Base-by-base conservation (phyloP, 495 filamentous ascomycete species). In the Hypoxylon perforatum region DNA sequence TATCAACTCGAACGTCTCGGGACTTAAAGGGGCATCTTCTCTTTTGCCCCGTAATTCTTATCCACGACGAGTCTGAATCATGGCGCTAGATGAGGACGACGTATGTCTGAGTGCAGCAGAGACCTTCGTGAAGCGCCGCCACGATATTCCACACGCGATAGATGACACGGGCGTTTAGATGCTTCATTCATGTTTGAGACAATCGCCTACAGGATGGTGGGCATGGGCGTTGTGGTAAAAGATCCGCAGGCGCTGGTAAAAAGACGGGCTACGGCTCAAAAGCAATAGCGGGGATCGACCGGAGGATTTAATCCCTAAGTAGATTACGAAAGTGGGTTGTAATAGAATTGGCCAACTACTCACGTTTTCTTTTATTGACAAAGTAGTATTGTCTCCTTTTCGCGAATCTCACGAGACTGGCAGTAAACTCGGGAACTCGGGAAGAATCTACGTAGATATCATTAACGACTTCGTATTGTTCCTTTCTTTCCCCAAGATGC, bases 121-220 rank as follows among this genome's bases (percentile, higher is more conserved):
- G 8, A 28, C 45, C 48, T 61, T 57, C 39, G 48, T 30, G 61
- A 61, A 69, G 61, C 66, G 66, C 66, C 66, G 66, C 66, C 58
- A 46, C 65, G 54, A 53, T 47, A 56, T 61, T 46, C 61, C 42
- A 33, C 41, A 49, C 14, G 39, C 19, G 46, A 41, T 46, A 46
- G 39, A 44, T 33, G 25, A 56, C 57, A 22, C 57, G 44, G n/a
- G 57, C 57, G 39, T 44, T 18, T 65, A 36, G 46, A 55, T 51
- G 61, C 66, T 65, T 69, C 61, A 61, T 51, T 61, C 61, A 57
- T 46, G 51, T 65, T 54, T 69, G 66, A 65, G 61, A 69, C 66
- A 61, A 47, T 69, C 38, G 65, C 61, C 44, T 61, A 57, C 45
- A 41, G 56, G 19, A 30, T 38, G 22, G 35, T 14, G 25, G 53